Base-by-base conservation (phyloP, 306 rosid genomes). In the Pachyrhizus erosus region DNA sequence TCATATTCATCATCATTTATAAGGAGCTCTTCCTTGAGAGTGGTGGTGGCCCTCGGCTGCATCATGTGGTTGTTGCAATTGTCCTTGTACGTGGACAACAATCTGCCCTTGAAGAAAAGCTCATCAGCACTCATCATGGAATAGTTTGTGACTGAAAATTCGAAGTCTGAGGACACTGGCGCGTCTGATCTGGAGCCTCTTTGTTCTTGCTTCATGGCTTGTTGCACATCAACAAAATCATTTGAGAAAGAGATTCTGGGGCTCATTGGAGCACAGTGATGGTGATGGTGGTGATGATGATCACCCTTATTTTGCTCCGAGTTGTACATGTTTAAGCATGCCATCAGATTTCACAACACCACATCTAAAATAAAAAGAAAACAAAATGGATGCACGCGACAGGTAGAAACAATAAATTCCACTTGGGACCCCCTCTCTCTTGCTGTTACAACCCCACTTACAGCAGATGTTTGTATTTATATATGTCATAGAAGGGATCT, bases 71-170 rank as follows among this genome's bases (percentile, higher is more conserved):
- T 80, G 80, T 67, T 77, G 85, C 34, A 73, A 45, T 78, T 83
- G 24, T 88, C 92, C 82, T 89, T 93, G 86, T 84, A 93, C 4
- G 98, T 96, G 2, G 98, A 97, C 78, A 96, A 82, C 82, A 96
- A 34, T 86, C 91, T 88, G 0, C 99, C 99, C 57, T 96, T 93
- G 49, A 18, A 89, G 89, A 96, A 96, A 81, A 96, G 98, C 84
- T 96, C 91, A 79, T 96, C 99, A 72, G 99, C 99, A 55, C 94
- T 93, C 92, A 94, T 89, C 98, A 91, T 93, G 27, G 98, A 84
- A 73, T 89, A 83, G 84, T 88, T 88, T 11, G 88, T 39, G 60
- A 87, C 90, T 0, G 97, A 93, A 68, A 96, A 96, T 85, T 96
- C 97, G 52, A 96, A 96, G 76, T 96, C 99, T 0, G 98, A 90